Evolutionary conservation across 176 grass and related monocot species (phyloP), one percentile per base, ranked within the genome.

Genomic region (Carex pumila): DNA sequence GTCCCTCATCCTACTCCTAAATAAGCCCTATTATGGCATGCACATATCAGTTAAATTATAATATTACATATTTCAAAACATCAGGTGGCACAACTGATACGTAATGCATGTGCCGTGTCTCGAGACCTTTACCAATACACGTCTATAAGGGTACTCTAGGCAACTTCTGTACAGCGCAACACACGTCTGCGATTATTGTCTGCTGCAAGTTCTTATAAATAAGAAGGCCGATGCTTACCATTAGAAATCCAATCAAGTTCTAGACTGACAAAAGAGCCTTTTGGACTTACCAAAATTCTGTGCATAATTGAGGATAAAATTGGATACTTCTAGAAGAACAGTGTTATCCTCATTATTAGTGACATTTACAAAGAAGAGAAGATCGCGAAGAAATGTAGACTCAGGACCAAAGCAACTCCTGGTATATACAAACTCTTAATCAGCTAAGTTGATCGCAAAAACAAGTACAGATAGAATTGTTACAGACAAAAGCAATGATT

Each of bases 321-420:
- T 90, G 57, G 91, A 90, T 59, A 92, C 88, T 87, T 92, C 77
- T 65, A 85, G 85, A 88, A 99, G 93, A 83, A 95, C 59, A 74
- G 58, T 84, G 65, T 94, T 88, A 84, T 99, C 96, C 36, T 65
- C 85, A 71, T 83, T 88, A 72, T 95, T 88, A 64, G 87, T 90
- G 62, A 86, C 86, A 89, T 93, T 94, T 84, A 99, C 87, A 87
- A 99, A 99, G 87, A 99, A 99, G 71, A 99, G 73, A 68, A 99
- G 87, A 88, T 99, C 91, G 13, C 89, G 93, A 86, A 99, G 93
- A 92, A 95, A 99, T 19, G 91, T 82, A 77, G 93, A 95, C 69
- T 91, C 65, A 80, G 88, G 82, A 56, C 87, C 18, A 18, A 94
- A 99, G 71, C 61, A 92, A 85, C 41, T 83, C 93, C 96, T 99